Evolutionary conservation across 2,329 filamentous ascomycete genomes (phyloP).

Genomic region (Seiridium cupressi): DNA sequence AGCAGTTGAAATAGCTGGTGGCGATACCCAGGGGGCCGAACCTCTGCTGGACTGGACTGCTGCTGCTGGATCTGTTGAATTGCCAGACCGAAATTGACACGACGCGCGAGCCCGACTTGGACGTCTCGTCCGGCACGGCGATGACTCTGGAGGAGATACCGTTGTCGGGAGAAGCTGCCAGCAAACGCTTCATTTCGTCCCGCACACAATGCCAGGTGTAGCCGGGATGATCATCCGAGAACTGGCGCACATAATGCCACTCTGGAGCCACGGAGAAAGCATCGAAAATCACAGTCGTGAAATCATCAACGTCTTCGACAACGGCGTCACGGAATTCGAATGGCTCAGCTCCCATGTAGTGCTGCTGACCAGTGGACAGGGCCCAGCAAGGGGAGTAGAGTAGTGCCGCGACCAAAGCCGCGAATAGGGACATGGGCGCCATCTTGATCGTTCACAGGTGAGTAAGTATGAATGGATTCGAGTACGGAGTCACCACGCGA

Average conservation of each 20-base stretch:
- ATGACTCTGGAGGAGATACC: not conserved
- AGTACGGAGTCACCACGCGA: not conserved
- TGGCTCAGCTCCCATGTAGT: not conserved
- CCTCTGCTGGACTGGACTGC: not conserved
- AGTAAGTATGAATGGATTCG: not conserved
- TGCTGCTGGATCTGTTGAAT: not conserved
- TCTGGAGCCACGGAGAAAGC: not conserved
- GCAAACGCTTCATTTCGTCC: not conserved
- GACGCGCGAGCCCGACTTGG: not conserved
- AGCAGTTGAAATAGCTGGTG: not conserved
- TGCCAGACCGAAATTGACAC: not conserved
- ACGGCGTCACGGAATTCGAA: constrained; percentile 4
- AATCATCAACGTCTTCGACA: not conserved
- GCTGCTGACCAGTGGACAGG: not conserved
- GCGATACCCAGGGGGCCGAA: not conserved
- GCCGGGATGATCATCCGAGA: constrained; percentile 1
- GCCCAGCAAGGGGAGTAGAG: not conserved
- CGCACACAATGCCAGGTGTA: not conserved
- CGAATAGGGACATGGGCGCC: not conserved
- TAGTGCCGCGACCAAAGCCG: not conserved
- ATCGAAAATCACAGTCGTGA: not conserved
- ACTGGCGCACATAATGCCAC: constrained; percentile 1
- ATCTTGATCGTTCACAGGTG: not conserved
- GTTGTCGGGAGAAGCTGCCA: not conserved
- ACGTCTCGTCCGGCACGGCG: not conserved